Evolutionary conservation across 441 rosid genomes (phyloP), one percentile per base, ranked within the genome.

Genomic region (Populus hybrid): DNA sequence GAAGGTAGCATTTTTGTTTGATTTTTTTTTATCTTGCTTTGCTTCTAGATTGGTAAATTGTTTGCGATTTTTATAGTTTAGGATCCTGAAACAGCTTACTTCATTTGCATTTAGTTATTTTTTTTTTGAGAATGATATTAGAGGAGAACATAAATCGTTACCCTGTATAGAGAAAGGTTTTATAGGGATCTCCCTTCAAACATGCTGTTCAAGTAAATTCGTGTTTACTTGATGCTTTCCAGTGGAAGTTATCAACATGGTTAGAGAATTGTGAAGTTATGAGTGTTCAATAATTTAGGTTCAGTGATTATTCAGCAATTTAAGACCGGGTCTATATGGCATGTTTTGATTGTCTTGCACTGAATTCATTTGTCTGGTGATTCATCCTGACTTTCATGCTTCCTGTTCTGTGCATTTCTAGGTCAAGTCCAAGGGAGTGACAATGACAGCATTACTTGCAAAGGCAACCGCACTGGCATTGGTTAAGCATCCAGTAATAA

Each of bases 341-440:
- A 57, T 7, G 63, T 57, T 38, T 40, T 23, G 46, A 28, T 65
- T 68, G 34, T 73, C 30, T 65, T 26, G 70, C 26, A 68, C 26
- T n/a, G 46, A 23, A 42, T 74, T 57, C 14, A 30, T 63, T 21
- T 63, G n/a, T 68, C 63, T 23, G 66, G 40, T 59, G 75, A 30
- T 70, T 67, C 26, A 32, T 76, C 34, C 34, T 34, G 72, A 21
- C 59, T 40, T 2, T 24, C n/a, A 4, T 71, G 78, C 57, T 28
- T 61, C 10, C 8, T 46, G 64, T 36, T 77, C 53, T 78, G 10
- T 84, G 81, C 26, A 20, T 80, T 50, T 79, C 71, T 85, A 95
- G 99, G 89, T 94, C 80, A 94, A 94, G 86, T 89, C 91, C 18
- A 95, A 93, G 90, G 98, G 97, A 38, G 97, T 95, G 75, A 95